Conservation (phyloP, 371 early-diverging fungal species). For the Coemansia sp. region DNA sequence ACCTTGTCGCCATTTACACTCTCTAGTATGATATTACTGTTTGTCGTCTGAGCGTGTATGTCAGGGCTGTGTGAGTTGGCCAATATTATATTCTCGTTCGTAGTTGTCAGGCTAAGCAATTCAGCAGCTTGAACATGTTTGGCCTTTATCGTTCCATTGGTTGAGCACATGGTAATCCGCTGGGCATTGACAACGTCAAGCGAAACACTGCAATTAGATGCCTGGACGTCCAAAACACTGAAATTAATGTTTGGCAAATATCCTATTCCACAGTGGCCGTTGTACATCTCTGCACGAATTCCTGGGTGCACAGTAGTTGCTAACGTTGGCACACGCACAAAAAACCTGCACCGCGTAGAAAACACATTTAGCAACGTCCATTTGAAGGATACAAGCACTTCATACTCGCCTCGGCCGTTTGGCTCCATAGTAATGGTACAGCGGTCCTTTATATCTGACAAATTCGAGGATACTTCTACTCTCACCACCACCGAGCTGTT, state of each 20-base stretch:
- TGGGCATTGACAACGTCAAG: constrained; percentile 8
- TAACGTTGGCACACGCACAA: constrained; percentile 20
- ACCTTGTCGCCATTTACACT: constrained; percentile 3
- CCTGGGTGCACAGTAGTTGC: constrained; percentile 28
- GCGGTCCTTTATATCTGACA: constrained; percentile 9
- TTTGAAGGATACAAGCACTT: constrained; percentile 20
- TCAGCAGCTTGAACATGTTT: not conserved
- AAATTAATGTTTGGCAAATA: constrained; percentile 21
- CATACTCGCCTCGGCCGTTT: constrained; percentile 32
- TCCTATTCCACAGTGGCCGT: constrained; percentile 15
- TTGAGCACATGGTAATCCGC: constrained; percentile 10
- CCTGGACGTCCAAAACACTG: constrained; percentile 16
- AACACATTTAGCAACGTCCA: constrained; percentile 22
- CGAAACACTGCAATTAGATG: constrained; percentile 13
- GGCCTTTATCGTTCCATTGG: constrained; percentile 3
- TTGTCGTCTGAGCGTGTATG: constrained; percentile 13
- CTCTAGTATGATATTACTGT: constrained; percentile 13
- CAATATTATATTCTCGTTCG: constrained; percentile 13
- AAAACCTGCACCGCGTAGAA: constrained; percentile 17
- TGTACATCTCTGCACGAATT: constrained; percentile 14
- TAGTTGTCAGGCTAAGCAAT: constrained; percentile 7
- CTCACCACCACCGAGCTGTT: constrained; percentile 10
- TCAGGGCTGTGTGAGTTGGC: not conserved
- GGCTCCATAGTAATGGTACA: constrained; percentile 11
- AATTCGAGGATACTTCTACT: constrained; percentile 16